phyloP scores from a whole-genome alignment of 805 yeast species.

The Ascoidea asiatica region DNA sequence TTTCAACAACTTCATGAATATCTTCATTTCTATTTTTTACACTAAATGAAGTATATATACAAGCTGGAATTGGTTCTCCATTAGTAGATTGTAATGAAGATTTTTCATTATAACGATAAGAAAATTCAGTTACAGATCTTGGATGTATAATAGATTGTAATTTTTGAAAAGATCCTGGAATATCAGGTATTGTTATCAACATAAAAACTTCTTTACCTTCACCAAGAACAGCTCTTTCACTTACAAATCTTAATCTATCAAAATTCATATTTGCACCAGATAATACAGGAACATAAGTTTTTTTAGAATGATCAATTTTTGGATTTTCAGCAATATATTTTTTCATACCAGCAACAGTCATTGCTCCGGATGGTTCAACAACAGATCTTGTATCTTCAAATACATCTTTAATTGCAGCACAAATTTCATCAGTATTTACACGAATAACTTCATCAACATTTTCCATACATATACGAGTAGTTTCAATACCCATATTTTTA shows the following conservation, averaged over 20 bases:
- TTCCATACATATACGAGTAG: constrained; percentile 66
- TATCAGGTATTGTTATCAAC: constrained; percentile 82
- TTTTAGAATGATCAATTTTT: constrained; percentile 53
- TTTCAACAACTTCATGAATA: constrained; percentile 44
- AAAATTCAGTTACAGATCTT: constrained; percentile 85
- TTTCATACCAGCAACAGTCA: constrained; percentile 90
- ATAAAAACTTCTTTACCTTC: constrained; percentile 94
- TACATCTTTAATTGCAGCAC: constrained; percentile 94
- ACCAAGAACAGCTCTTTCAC: constrained; percentile 97
- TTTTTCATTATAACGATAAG: constrained; percentile 57
- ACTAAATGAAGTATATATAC: constrained; percentile 77
- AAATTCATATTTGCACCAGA: constrained; percentile 99
- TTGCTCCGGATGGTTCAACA: constrained; percentile 95
- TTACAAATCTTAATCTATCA: constrained; percentile 87
- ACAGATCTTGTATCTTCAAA: constrained; percentile 91
- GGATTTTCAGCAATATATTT: constrained; percentile 60
- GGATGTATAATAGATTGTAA: constrained; percentile 74
- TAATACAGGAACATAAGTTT: constrained; percentile 71
- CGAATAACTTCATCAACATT: constrained; percentile 80
- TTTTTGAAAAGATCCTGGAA: constrained; percentile 77
- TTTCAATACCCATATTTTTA: constrained; percentile 76
- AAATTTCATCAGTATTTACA: constrained; percentile 85
- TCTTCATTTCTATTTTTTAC: constrained; percentile 60
- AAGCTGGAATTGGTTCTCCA: constrained; percentile 35
- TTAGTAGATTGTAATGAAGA: constrained; percentile 16